A percentile compares a stretch with the other conserved stretches of the same genome.
Evolutionary conservation across 768 basidiomycete genomes (phyloP).

Genomic region (Lentinus tigrinus): DNA sequence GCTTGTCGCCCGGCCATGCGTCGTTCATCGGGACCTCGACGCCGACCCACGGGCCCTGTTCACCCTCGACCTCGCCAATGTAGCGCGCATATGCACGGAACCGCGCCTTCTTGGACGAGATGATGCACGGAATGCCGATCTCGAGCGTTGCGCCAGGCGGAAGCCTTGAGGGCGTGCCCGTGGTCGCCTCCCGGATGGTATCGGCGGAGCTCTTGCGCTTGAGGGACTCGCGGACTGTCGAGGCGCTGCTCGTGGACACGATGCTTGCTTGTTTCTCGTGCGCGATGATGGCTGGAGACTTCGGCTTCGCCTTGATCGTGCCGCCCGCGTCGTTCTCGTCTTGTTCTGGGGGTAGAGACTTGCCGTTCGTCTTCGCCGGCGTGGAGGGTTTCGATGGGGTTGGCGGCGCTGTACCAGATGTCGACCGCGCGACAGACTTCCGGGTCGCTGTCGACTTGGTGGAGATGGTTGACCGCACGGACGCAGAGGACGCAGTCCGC

Average conservation of each 20-base stretch:
- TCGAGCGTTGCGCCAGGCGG: conserved; percentile 74
- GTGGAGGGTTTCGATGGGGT: conserved; percentile 1
- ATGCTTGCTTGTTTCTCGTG: conserved; percentile 25
- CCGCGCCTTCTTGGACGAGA: conserved; percentile 76
- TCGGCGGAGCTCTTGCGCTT: conserved; percentile 40
- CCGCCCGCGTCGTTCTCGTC: conserved; percentile 1
- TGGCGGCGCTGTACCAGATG: background rate
- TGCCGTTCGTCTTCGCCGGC: conserved; percentile 1
- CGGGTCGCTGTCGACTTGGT: conserved; percentile 13
- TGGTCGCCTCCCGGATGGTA: conserved; percentile 28
- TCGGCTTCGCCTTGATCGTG: conserved; percentile 18
- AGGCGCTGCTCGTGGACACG: conserved; percentile 28
- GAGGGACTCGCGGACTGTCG: conserved; percentile 28
- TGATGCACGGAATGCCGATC: conserved; percentile 89
- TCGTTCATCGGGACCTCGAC: conserved; percentile 80
- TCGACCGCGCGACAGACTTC: conserved; percentile 3
- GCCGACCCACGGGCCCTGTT: conserved; percentile 84
- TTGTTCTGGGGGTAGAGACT: conserved; percentile 15
- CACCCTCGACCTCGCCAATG: conserved; percentile 83
- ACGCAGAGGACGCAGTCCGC: conserved; percentile 27
- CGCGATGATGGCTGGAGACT: background rate
- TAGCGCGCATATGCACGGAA: conserved; percentile 88
- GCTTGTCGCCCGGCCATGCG: conserved; percentile 47
- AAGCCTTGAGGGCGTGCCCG: conserved; percentile 8
- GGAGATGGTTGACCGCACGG: conserved; percentile 26